phyloP scores from a whole-genome alignment of 2,329 filamentous ascomycete species.

The Aspergillus niger region DNA sequence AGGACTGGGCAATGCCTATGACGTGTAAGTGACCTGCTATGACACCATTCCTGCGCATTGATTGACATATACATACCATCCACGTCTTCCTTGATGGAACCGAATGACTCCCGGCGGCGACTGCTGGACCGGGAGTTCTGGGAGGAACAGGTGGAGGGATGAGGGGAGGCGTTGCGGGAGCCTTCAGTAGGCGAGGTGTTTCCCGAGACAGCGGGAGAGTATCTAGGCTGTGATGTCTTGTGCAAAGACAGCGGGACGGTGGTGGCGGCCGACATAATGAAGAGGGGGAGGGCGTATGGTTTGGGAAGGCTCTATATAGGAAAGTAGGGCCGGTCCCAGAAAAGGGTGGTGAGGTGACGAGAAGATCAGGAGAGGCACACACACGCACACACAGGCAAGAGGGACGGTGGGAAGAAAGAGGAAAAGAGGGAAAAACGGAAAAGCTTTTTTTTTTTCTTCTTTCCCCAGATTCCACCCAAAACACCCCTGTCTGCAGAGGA shows the following conservation, averaged over 20 bases:
- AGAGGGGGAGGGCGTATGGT: constrained; percentile 13
- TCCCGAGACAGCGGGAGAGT: constrained; percentile 24
- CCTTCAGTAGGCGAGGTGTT: constrained; percentile 21
- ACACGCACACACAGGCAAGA: constrained; percentile 12
- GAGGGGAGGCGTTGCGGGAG: constrained; percentile 37
- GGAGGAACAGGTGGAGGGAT: constrained; percentile 35
- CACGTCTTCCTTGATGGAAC: constrained; percentile 48
- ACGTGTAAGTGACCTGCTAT: background rate
- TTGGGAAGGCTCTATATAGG: constrained; percentile 23
- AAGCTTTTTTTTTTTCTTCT: constrained; percentile 22
- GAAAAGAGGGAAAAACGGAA: constrained; percentile 15
- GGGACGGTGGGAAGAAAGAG: constrained; percentile 11
- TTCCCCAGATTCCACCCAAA: constrained; percentile 36
- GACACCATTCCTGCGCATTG: background rate
- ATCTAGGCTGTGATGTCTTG: constrained; percentile 29
- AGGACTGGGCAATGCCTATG: constrained; percentile 47
- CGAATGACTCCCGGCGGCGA: constrained; percentile 43
- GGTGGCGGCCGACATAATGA: constrained; percentile 34
- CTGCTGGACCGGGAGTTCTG: constrained; percentile 43
- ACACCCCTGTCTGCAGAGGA: constrained; percentile 21
- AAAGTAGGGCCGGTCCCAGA: constrained; percentile 15
- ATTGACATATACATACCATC: constrained; percentile 35
- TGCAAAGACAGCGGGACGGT: constrained; percentile 23
- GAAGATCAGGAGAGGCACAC: constrained; percentile 13
- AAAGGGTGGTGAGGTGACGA: constrained; percentile 5